These are phyloP conservation scores for Halophytophthora batemanensis DNA, from an alignment of 352 stramenopile genomes.

Conservation along the genomic window DNA sequence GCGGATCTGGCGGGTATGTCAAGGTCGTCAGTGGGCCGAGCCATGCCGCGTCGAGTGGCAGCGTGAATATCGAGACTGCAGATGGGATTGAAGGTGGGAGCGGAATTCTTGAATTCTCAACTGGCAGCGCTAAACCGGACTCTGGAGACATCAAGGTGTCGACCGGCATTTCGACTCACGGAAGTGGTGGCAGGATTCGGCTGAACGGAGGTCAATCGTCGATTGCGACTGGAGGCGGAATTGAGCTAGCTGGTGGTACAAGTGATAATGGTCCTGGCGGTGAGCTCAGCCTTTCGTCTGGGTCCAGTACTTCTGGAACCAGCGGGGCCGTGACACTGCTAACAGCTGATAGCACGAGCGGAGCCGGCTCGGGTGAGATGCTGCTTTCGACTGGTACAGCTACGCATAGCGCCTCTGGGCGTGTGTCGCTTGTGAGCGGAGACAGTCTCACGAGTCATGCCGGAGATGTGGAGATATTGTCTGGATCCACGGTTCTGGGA, in stretches of 20 bases:
- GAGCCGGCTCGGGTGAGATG: conserved; percentile 25
- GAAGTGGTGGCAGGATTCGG: conserved; percentile 48
- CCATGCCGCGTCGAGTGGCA: conserved; percentile 29
- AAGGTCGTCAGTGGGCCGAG: conserved; percentile 45
- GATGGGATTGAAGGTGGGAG: conserved; percentile 17
- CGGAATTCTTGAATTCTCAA: conserved; percentile 32
- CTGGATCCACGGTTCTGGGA: conserved; percentile 28
- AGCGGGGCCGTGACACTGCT: conserved; percentile 27
- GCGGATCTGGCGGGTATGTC: conserved; percentile 42
- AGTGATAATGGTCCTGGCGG: conserved; percentile 38
- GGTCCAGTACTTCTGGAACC: conserved; percentile 27
- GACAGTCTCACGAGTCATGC: conserved; percentile 15
- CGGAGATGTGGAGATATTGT: conserved; percentile 27
- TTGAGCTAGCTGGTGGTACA: conserved; percentile 46
- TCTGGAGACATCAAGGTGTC: conserved; percentile 45
- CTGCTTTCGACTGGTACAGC: conserved; percentile 29
- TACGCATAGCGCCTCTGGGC: conserved; percentile 19
- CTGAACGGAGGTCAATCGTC: conserved; percentile 43
- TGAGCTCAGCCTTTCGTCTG: conserved; percentile 30
- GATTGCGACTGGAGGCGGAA: conserved; percentile 34
- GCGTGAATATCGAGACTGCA: conserved; percentile 29
- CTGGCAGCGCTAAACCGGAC: conserved; percentile 25
- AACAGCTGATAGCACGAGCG: conserved; percentile 12
- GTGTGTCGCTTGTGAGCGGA: conserved; percentile 24
- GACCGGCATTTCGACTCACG: conserved; percentile 40